Conservation (phyloP, 768 basidiomycete genomes). For the Trametes cingulata region DNA sequence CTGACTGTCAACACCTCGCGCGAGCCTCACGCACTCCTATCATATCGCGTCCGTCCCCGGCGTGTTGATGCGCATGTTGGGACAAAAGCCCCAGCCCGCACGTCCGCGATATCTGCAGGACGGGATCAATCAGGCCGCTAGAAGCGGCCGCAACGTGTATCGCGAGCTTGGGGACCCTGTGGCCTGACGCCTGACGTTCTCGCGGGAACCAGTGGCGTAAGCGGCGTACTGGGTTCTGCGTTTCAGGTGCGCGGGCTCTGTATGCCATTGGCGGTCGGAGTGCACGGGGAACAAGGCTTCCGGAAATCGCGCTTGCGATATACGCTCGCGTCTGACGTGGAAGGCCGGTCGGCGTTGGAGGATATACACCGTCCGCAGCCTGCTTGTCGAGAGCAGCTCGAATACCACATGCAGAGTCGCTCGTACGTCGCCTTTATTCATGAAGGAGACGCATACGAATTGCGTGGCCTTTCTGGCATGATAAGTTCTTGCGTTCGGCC, state of each 20-base stretch:
- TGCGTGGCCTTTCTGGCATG: too few species aligned
- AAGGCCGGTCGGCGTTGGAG: too few species aligned
- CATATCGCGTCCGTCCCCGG: background rate
- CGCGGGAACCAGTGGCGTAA: background rate
- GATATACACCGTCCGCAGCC: too few species aligned
- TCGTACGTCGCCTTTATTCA: too few species aligned
- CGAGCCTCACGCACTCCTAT: background rate
- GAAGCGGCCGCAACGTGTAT: background rate
- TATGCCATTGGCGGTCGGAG: background rate
- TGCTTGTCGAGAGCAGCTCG: too few species aligned
- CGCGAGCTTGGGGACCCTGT: background rate
- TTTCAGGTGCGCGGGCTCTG: background rate
- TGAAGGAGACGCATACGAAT: too few species aligned
- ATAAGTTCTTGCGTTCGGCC: too few species aligned
- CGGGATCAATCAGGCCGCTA: background rate
- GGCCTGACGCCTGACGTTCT: background rate
- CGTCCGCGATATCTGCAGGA: background rate
- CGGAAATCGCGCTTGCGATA: background rate
- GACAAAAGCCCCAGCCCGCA: background rate
- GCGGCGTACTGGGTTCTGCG: background rate
- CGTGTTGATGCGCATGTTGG: slow-evolving; percentile 12
- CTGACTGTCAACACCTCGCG: background rate
- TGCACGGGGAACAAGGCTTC: background rate
- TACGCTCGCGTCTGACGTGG: background rate
- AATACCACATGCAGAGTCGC: too few species aligned